A percentile compares a stretch with the other conserved stretches of the same genome.
phyloP scores from a whole-genome alignment of 257 asterid genomes.

The Petrea volubilis region DNA sequence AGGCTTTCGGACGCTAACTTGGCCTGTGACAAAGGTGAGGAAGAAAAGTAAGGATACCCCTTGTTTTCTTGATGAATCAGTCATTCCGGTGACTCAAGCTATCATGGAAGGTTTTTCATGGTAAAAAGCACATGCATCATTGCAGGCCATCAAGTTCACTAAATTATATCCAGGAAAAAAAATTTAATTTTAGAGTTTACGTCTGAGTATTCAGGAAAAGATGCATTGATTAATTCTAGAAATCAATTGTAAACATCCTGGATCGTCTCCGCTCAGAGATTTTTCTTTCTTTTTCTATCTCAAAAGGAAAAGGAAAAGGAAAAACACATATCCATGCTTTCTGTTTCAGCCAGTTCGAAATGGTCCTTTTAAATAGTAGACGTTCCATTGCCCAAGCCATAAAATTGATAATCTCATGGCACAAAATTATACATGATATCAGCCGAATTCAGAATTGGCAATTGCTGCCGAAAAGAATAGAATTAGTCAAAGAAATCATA shows the following conservation, averaged over 20 bases:
- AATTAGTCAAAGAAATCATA: neutral
- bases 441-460: neutral
- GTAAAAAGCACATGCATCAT: neutral
- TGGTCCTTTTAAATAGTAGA: neutral
- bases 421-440: slow-evolving; percentile 13
- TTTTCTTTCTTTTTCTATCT: no score
- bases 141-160: neutral
- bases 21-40: slow-evolving; percentile 47
- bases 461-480: slow-evolving; percentile 6
- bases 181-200: neutral
- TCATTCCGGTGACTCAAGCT: neutral
- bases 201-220: neutral
- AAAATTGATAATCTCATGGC: slow-evolving; percentile 10
- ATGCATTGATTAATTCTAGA: neutral
- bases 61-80: slow-evolving; percentile 5
- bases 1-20: slow-evolving; percentile 58
- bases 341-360: neutral
- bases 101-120: neutral
- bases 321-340: neutral
- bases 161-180: neutral
- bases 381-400: neutral
- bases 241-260: neutral
- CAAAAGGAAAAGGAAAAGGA: neutral
- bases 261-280: neutral
- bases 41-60: slow-evolving; percentile 9